Base-by-base conservation (phyloP, 805 yeast species). In the Starmera caribaea region DNA sequence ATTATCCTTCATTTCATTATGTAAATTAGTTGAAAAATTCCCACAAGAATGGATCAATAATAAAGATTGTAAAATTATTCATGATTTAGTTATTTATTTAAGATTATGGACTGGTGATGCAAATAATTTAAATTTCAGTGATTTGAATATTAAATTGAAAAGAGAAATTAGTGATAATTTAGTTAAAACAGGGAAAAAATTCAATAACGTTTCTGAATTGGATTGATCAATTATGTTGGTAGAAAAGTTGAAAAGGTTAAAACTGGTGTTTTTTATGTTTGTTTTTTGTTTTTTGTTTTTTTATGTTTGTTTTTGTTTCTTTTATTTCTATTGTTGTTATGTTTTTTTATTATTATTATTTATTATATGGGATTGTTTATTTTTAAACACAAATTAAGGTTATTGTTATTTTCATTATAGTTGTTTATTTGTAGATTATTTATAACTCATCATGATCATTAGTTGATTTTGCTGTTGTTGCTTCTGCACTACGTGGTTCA, bases 71-170 rank as follows among this genome's bases (percentile, higher is more conserved):
- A 42, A 38, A 16, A 35, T 30, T 12, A 44, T 52, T 17, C 58
- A 56, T 37, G 45, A 44, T 15, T 39, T 58, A 8, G 45, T 50
- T 33, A 48, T 43, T 17, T 39, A 47, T 16, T 38, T 56, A 32
- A 49, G 62, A 45, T 37, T 50, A 32, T 57, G 62, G 61, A 48
- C 54, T 41, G 61, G 62, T 15, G 54, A 50, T 26, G 45, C 50
- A 11, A 35, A 38, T 21, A 47, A 50, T 30, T 26, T 35, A n/a
- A 47, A 46, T 16, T 54, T 51, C 21, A 46, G 42, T 30, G 58
- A 54, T 38, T 38, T 47, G 13, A 45, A 45, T 30, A 32, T 51
- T 13, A 43, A 45, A 29, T 41, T 58, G 38, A 57, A 53, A 42
- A 48, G 56, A 34, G 58, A 55, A 35, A 51, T 57, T 8, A 53